Conservation (phyloP, 169 alveolate genomes). For the Cryptosporidium muris region DNA sequence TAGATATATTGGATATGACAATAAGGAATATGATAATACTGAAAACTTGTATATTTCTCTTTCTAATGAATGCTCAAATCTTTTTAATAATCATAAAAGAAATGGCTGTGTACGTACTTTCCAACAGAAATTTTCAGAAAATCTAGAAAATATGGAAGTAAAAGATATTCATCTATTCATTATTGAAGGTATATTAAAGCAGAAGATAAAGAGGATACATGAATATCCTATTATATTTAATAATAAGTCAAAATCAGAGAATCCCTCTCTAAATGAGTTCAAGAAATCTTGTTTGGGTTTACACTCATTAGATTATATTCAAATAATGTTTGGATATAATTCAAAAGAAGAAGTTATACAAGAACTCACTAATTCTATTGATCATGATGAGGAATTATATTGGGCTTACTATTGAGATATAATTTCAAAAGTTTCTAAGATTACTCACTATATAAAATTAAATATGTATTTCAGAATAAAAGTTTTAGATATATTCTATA, state of each 20-base stretch:
- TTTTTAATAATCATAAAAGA: too few species aligned
- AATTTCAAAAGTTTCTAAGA: too few species aligned
- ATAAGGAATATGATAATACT: neutral
- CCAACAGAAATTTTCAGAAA: slow-evolving; percentile 12
- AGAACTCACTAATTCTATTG: neutral
- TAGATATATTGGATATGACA: slow-evolving; percentile 40
- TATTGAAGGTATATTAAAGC: slow-evolving; percentile 10
- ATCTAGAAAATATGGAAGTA: slow-evolving; percentile 7
- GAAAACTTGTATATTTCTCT: slow-evolving; percentile 5
- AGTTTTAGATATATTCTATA: too few species aligned
- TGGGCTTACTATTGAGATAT: slow-evolving; percentile 47
- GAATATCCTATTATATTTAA: slow-evolving; percentile 37
- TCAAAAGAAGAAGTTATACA: slow-evolving; percentile 10
- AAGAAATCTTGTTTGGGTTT: slow-evolving; percentile 21
- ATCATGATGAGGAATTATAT: slow-evolving; percentile 7
- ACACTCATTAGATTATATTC: slow-evolving; percentile 27
- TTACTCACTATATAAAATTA: too few species aligned
- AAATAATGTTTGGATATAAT: slow-evolving; percentile 34
- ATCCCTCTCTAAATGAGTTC: slow-evolving; percentile 5
- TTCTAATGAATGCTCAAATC: slow-evolving; percentile 29
- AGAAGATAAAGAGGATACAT: slow-evolving; percentile 37
- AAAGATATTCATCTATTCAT: slow-evolving; percentile 23
- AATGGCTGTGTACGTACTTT: slow-evolving; percentile 40
- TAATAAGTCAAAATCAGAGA: neutral
- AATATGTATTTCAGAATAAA: too few species aligned